Evolutionary conservation across 1,139 yeast species (phyloP).

Genomic region (Blastobotrys aristatus): DNA sequence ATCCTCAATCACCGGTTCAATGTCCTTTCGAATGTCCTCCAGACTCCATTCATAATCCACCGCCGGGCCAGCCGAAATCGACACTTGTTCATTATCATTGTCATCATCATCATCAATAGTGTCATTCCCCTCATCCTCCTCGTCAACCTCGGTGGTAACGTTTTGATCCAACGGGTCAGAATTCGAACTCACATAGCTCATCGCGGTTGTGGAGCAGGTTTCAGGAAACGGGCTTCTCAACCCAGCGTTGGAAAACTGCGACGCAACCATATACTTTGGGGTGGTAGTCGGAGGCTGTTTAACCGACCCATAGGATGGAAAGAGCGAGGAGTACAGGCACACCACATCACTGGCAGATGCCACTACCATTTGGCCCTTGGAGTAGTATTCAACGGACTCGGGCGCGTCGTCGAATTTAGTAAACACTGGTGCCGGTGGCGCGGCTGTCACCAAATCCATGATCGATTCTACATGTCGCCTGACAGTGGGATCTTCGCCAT

Average conservation of each 20-base stretch:
- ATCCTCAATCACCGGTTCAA: constrained; percentile 35
- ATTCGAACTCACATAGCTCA: constrained; percentile 11
- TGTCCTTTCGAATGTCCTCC: constrained; percentile 32
- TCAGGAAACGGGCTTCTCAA: constrained; percentile 1
- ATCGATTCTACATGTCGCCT: constrained; percentile 18
- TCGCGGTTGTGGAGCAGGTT: constrained; percentile 9
- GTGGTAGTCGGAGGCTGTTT: neutral
- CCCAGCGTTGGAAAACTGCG: neutral
- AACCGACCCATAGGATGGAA: constrained; percentile 22
- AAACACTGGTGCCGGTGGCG: constrained; percentile 13
- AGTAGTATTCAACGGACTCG: constrained; percentile 15
- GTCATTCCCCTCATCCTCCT: neutral
- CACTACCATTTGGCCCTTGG: constrained; percentile 30
- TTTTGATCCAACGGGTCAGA: constrained; percentile 14
- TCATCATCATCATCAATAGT: constrained; percentile 12
- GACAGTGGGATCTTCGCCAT: constrained; percentile 13
- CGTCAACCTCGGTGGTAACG: constrained; percentile 10
- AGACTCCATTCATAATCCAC: constrained; percentile 34
- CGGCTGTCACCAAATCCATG: constrained; percentile 12
- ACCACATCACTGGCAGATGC: constrained; percentile 33
- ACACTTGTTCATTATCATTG: neutral
- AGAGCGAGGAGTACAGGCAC: constrained; percentile 28
- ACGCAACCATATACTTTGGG: neutral
- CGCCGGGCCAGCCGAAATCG: constrained; percentile 19
- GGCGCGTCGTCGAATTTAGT: constrained; percentile 10